These are phyloP conservation scores for Ophiocordyceps polyrhachis-furcata DNA, from an alignment of 2,329 filamentous ascomycete genomes.

Conservation along the genomic window DNA sequence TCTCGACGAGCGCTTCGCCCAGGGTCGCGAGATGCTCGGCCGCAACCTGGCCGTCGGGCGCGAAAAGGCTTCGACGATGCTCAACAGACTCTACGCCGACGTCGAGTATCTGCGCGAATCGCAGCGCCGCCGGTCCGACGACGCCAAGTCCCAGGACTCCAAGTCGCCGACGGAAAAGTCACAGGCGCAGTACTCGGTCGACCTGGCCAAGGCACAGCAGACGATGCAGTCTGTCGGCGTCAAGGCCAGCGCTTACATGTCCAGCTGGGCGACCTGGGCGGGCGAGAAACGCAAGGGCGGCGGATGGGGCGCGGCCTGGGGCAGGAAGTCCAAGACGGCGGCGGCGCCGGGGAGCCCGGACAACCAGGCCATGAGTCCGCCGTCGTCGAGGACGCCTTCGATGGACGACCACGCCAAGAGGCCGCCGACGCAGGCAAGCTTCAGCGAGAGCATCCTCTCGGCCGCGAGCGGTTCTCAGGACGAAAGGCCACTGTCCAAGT, in stretches of 20 bases:
- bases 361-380: conserved; percentile 15
- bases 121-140: conserved; percentile 21
- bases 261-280: conserved; percentile 51
- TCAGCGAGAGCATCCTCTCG: conserved; percentile 26
- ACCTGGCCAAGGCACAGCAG: conserved; percentile 23
- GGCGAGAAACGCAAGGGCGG: conserved; percentile 52
- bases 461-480: conserved; percentile 13
- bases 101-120: conserved; percentile 47
- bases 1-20: conserved; percentile 73
- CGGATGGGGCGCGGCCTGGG: conserved; percentile 24
- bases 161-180: conserved; percentile 2
- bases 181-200: conserved; percentile 6
- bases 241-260: conserved; percentile 45
- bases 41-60: conserved; percentile 75
- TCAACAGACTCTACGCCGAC: conserved; percentile 79
- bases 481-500: conserved; percentile 4
- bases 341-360: conserved; percentile 17
- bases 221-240: conserved; percentile 29
- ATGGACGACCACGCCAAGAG: conserved; percentile 11
- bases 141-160: conserved; percentile 11
- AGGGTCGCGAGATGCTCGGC: conserved; percentile 69
- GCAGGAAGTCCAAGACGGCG: conserved; percentile 14
- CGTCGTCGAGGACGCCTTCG: conserved; percentile 10
- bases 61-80: conserved; percentile 71
- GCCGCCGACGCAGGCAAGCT: conserved; percentile 21